Base-by-base conservation (phyloP, 225 moss, liverwort and hornwort genomes). In the Asterella californica region DNA sequence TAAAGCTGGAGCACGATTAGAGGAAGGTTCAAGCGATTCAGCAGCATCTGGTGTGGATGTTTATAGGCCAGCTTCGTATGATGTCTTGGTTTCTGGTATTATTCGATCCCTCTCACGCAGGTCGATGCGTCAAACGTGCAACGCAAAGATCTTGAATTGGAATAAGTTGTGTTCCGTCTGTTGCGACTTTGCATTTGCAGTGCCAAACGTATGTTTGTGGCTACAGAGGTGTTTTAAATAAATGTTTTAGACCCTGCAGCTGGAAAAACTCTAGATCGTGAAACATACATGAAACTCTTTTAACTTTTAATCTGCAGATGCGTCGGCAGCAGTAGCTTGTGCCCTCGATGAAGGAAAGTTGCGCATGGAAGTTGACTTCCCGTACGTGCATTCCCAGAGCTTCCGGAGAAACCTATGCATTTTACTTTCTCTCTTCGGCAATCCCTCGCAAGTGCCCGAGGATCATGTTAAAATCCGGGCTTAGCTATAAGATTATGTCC, bases 281-380 rank as follows among this genome's bases (percentile, higher is more conserved):
- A 42, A 42, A 7, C 3, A 42, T n/a, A 42, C 42, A 2, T 15
- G 32, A 7, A 7, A 0, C 2, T 5, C 5, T 67, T 67, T 15
- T 65, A 65, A 65, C 32, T 67, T 67, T 45, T 5, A 24, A 76
- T 62, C 32, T 25, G 79, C 90, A 81, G 94, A 99, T 84, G 92
- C 97, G n/a, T 87, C 94, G 29, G 87, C 80, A 66, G 54, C 93
- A 27, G 91, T 99, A 27, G 62, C 65, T 30, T 90, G 81, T 87
- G 94, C 88, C 67, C 73, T 99, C 0, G 93, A 92, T 49, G 90
- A 91, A 24, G 82, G 83, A 15, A 65, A 91, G 72, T 87, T 78
- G 73, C 93, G 97, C 0, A 61, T 94, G 14, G 97, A 99, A 81
- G 92, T 99, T 29, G 97, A 99, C 57, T 99, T 99, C 55, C 97